These are phyloP conservation scores for Fusarium nisikadoi DNA, from an alignment of 2,329 filamentous ascomycete species.

Conservation along the genomic window DNA sequence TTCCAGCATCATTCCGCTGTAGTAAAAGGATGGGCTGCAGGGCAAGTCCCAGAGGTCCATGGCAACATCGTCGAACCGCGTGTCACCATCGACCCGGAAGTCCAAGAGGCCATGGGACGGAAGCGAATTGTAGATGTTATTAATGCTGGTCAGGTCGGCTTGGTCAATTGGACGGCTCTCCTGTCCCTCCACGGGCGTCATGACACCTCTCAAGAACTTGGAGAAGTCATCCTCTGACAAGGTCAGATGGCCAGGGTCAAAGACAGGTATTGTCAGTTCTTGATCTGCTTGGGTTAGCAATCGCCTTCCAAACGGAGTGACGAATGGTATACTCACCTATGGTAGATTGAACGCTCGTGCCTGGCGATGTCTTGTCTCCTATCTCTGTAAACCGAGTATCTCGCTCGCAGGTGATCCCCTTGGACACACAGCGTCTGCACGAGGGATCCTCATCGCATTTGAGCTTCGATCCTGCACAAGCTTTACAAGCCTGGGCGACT, in stretches of 20 bases:
- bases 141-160: not conserved
- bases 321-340: not conserved
- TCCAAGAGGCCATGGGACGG: not conserved
- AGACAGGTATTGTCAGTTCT: not conserved
- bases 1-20: not conserved
- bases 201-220: not conserved
- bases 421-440: not conserved
- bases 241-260: not conserved
- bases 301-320: accelerated
- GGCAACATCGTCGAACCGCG: not conserved
- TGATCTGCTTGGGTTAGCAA: not conserved
- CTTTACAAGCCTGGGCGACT: not conserved
- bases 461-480: not conserved
- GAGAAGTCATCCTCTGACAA: not conserved
- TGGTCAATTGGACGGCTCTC: not conserved
- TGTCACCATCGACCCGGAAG: not conserved
- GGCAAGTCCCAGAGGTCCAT: not conserved
- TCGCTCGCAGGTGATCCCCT: not conserved
- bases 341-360: not conserved
- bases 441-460: not conserved
- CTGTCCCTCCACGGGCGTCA: not conserved
- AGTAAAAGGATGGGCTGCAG: not conserved
- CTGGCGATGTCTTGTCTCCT: not conserved
- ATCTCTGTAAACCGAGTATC: not conserved
- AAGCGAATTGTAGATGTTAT: not conserved